Evolutionary conservation across 345 rosid species (phyloP).

Genomic region (Isatis tinctoria): DNA sequence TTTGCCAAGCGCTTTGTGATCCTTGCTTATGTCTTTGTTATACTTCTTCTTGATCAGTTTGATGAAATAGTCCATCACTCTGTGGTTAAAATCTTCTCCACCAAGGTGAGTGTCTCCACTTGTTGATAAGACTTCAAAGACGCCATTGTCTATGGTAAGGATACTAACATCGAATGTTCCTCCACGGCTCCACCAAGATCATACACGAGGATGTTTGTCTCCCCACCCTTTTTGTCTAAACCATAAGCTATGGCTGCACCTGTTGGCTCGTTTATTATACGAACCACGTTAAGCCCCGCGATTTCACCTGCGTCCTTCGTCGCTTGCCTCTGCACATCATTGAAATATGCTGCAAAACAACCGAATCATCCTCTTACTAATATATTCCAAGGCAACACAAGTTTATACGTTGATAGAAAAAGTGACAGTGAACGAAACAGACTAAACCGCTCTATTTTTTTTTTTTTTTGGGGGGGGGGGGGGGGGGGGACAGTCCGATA

Average conservation of each 20-base stretch:
- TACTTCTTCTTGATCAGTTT: conserved; percentile 47
- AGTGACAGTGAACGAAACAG: no score
- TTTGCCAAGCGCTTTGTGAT: conserved; percentile 46
- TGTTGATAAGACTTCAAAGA: conserved; percentile 50
- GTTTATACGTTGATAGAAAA: not conserved
- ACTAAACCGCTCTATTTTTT: no score
- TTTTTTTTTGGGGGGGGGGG: no score
- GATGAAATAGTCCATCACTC: conserved; percentile 53
- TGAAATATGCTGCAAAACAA: conserved; percentile 36
- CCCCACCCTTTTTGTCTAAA: conserved; percentile 43
- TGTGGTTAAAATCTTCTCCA: conserved; percentile 55
- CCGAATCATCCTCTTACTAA: not conserved
- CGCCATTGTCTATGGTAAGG: conserved; percentile 46
- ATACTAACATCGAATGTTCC: conserved; percentile 56
- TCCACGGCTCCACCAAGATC: conserved; percentile 62
- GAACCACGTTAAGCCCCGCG: conserved; percentile 44
- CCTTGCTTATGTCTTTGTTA: conserved; percentile 41
- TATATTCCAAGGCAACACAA: not conserved
- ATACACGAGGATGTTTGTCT: conserved; percentile 42
- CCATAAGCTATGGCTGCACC: conserved; percentile 62
- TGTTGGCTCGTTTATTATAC: conserved; percentile 58
- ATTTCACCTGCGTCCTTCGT: conserved; percentile 52
- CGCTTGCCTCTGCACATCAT: conserved; percentile 52
- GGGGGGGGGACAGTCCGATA: no score
- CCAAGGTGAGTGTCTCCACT: conserved; percentile 55